These are phyloP conservation scores for Sclerotinia sclerotiorum DNA, from an alignment of 2,329 filamentous ascomycete genomes.

Conservation along the genomic window DNA sequence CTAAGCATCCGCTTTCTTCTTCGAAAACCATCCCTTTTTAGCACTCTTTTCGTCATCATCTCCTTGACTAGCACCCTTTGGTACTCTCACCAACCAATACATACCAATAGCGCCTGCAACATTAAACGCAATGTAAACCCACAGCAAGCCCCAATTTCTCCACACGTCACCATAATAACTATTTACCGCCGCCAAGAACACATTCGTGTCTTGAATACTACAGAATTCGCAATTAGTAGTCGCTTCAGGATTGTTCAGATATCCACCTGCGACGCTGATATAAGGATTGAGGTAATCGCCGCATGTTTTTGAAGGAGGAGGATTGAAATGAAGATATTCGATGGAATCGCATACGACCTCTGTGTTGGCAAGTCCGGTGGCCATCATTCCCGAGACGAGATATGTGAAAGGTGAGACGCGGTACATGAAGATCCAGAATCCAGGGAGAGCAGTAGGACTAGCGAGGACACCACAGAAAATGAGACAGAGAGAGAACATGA, in stretches of 20 bases:
- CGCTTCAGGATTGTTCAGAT: slow-evolving; percentile 50
- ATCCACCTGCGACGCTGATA: slow-evolving; percentile 52
- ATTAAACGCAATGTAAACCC: slow-evolving; percentile 50
- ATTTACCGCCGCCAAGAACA: slow-evolving; percentile 49
- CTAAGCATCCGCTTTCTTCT: slow-evolving; percentile 17
- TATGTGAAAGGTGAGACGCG: slow-evolving; percentile 82
- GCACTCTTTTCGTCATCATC: slow-evolving; percentile 7
- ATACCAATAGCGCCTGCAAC: slow-evolving; percentile 51
- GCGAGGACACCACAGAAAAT: slow-evolving; percentile 78
- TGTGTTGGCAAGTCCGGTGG: slow-evolving; percentile 68
- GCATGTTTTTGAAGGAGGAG: slow-evolving; percentile 60
- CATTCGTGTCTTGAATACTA: slow-evolving; percentile 52
- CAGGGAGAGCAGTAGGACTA: slow-evolving; percentile 59
- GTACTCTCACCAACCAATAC: slow-evolving; percentile 53
- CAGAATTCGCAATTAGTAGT: slow-evolving; percentile 58
- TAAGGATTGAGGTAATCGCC: slow-evolving; percentile 56
- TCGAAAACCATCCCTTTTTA: slow-evolving; percentile 19
- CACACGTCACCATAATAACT: slow-evolving; percentile 60
- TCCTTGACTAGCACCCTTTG: slow-evolving; percentile 42
- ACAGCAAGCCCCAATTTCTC: slow-evolving; percentile 65
- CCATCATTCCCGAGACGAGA: slow-evolving; percentile 70
- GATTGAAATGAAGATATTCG: slow-evolving; percentile 68
- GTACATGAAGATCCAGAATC: slow-evolving; percentile 88
- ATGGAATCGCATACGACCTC: slow-evolving; percentile 64
- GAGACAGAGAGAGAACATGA: slow-evolving; percentile 71